These are phyloP conservation scores for Sugiyamaella floridensis DNA, from an alignment of 805 yeast genomes.

Conservation along the genomic window DNA sequence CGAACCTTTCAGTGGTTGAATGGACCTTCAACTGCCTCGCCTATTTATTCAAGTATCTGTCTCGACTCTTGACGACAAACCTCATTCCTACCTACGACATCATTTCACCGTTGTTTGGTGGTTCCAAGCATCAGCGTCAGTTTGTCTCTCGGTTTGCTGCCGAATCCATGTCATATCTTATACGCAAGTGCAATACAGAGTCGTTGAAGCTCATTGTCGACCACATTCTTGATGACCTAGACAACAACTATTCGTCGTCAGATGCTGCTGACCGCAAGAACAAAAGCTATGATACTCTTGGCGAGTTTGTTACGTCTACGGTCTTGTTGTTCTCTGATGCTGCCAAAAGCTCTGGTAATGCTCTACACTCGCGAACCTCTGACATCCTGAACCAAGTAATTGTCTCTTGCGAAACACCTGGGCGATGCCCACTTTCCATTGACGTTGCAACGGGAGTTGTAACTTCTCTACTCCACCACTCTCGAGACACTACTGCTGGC, in stretches of 20 bases:
- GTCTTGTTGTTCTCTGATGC: constrained; percentile 64
- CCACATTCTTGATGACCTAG: constrained; percentile 30
- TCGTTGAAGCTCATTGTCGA: constrained; percentile 43
- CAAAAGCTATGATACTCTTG: constrained; percentile 28
- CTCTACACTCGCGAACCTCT: constrained; percentile 67
- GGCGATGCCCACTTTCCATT: constrained; percentile 5
- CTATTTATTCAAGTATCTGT: constrained; percentile 79
- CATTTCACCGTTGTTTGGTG: constrained; percentile 56
- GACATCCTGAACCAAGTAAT: constrained; percentile 35
- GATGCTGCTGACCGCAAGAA: constrained; percentile 21
- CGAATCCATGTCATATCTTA: constrained; percentile 78
- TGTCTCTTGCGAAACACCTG: constrained; percentile 6
- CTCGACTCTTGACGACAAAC: constrained; percentile 56
- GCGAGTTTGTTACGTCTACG: constrained; percentile 48
- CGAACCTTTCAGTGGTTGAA: constrained; percentile 48
- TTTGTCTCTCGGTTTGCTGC: constrained; percentile 72
- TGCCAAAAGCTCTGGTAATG: constrained; percentile 59
- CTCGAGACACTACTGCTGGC: constrained; percentile 25
- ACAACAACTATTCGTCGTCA: constrained; percentile 12
- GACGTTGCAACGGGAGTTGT: constrained; percentile 19
- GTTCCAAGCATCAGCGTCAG: constrained; percentile 48
- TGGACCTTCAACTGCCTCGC: constrained; percentile 82
- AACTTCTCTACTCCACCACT: constrained; percentile 29
- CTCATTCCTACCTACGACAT: constrained; percentile 61
- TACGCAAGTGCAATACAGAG: constrained; percentile 56